phyloP scores from a whole-genome alignment of 2,329 filamentous ascomycete species.

The Colletotrichum sp. region DNA sequence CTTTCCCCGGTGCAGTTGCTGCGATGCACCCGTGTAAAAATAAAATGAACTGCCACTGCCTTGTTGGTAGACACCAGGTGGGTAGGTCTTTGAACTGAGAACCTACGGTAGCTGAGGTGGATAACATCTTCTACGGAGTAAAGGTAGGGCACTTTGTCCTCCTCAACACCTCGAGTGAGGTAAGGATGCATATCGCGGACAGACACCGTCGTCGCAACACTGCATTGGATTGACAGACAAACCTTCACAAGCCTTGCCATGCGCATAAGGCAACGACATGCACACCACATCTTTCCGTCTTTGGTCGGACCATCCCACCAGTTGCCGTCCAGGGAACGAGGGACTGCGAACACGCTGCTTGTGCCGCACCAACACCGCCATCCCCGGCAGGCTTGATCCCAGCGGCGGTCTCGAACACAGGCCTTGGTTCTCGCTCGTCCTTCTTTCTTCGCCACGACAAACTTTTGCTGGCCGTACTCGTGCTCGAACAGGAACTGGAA shows the following conservation, averaged over 20 bases:
- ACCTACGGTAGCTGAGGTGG: too few relatives aligned
- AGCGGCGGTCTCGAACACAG: background rate
- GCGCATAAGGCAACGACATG: slow-evolving; percentile 16
- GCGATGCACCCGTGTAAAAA: background rate
- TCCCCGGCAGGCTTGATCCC: slow-evolving; percentile 6
- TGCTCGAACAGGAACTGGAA: background rate
- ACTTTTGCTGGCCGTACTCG: background rate
- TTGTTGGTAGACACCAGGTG: too few relatives aligned
- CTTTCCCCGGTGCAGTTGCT: background rate
- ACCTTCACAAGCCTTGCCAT: background rate
- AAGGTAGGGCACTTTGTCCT: background rate
- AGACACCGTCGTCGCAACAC: background rate
- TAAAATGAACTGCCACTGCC: background rate
- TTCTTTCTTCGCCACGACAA: background rate
- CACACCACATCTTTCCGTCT: slow-evolving; percentile 6
- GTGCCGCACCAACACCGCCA: slow-evolving; percentile 3
- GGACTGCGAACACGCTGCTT: slow-evolving; percentile 7
- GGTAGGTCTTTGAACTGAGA: too few relatives aligned
- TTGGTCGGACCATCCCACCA: slow-evolving; percentile 5
- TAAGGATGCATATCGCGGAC: background rate
- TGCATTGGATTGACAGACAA: background rate
- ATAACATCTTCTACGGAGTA: background rate
- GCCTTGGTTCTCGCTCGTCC: background rate
- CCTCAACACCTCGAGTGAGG: background rate
- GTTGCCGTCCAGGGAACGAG: background rate